These are phyloP conservation scores for Phytophthora tentaculata DNA, from an alignment of 352 stramenopile genomes.

Conservation along the genomic window DNA sequence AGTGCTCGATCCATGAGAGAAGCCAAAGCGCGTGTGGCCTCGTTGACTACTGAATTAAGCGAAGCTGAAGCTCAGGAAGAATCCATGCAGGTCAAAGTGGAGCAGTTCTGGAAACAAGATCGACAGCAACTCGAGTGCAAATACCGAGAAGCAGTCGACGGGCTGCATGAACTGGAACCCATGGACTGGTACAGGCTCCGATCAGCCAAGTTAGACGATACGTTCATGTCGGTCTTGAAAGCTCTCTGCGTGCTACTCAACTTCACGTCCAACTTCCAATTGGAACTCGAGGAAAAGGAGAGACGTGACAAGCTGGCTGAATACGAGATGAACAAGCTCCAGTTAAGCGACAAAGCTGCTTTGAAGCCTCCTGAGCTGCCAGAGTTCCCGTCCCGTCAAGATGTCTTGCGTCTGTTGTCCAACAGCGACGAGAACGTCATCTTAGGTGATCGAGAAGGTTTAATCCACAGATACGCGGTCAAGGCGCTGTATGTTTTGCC, in stretches of 20 bases:
- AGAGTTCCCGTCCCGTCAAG: constrained; percentile 57
- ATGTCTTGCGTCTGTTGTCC: constrained; percentile 72
- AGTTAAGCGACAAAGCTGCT: constrained; percentile 19
- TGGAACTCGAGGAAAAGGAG: constrained; percentile 43
- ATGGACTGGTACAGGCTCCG: constrained; percentile 85
- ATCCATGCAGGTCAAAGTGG: constrained; percentile 80
- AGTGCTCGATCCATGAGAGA: constrained; percentile 52
- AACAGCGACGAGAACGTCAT: constrained; percentile 84
- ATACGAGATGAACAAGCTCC: constrained; percentile 34
- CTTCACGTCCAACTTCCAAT: constrained; percentile 75
- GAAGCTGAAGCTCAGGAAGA: constrained; percentile 62
- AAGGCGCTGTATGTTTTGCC: constrained; percentile 82
- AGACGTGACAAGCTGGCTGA: constrained; percentile 20
- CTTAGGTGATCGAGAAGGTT: constrained; percentile 76
- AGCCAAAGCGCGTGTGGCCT: constrained; percentile 32
- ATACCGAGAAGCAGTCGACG: constrained; percentile 72
- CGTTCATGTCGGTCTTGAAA: constrained; percentile 68
- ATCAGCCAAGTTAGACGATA: constrained; percentile 60
- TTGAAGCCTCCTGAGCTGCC: constrained; percentile 25
- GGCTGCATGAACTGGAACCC: constrained; percentile 49
- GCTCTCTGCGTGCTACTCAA: constrained; percentile 74
- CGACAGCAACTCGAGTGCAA: constrained; percentile 53
- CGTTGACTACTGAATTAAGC: constrained; percentile 46
- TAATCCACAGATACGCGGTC: constrained; percentile 82
- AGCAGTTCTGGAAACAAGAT: constrained; percentile 80